phyloP scores from a whole-genome alignment of 306 rosid genomes.

The Cyamopsis tetragonoloba region DNA sequence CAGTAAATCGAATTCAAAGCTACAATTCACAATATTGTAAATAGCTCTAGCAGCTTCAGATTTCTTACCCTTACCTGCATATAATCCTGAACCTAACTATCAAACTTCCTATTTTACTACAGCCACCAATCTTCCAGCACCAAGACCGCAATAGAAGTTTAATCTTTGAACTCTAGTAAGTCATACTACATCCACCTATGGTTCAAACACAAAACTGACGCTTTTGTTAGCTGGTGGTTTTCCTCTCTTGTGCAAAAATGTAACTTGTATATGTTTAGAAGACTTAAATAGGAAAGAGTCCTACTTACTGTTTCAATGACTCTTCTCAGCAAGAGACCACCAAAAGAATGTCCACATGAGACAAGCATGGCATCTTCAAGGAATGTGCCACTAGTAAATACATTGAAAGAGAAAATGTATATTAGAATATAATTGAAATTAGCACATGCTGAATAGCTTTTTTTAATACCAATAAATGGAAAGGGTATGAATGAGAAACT shows the following conservation, averaged over 20 bases:
- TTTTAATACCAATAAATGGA: not conserved
- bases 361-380: constrained; percentile 94
- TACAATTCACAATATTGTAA: not conserved
- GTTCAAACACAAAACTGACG: constrained; percentile 2
- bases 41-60: not conserved
- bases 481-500: not conserved
- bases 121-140: constrained; percentile 5
- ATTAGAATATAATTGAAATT: constrained; percentile 23
- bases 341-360: constrained; percentile 98
- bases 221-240: constrained; percentile 4
- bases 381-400: constrained; percentile 65
- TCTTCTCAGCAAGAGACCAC: constrained; percentile 91
- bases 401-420: constrained; percentile 8
- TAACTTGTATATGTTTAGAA: constrained; percentile 7
- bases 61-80: not conserved
- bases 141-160: constrained; percentile 3
- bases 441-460: constrained; percentile 5
- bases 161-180: not conserved
- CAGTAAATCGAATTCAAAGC: not conserved
- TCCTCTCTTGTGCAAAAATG: constrained; percentile 19
- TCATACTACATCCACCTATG: not conserved
- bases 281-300: constrained; percentile 22
- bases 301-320: constrained; percentile 83
- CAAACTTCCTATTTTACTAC: not conserved
- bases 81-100: constrained; percentile 11